Base-by-base conservation (phyloP, 2,329 filamentous ascomycete species). In the Botrytis porri region DNA sequence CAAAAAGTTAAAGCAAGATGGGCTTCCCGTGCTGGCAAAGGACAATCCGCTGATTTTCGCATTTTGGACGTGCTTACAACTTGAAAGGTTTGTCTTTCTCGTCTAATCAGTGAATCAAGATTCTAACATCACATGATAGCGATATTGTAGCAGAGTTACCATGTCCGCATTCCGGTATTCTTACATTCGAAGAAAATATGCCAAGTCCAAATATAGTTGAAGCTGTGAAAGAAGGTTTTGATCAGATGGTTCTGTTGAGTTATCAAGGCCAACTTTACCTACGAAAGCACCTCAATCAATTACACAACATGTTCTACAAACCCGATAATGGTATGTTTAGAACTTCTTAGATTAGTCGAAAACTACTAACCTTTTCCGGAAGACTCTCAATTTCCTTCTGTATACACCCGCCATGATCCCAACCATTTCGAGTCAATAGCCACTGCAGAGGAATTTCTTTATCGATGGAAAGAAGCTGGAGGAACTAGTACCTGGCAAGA, bases 21-120 rank as follows among this genome's bases (percentile, higher is more conserved):
- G 72, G 2, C 41, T 39, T 35, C 64, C 57, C 29, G 54, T 76
- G 14, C 62, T 54, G 29, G 72, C 76, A 14, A 80, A 79, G 63
- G 87, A 90, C 77, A 93, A 94, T 79, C 85, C 91, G 73, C 85
- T 92, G 51, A 85, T 92, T 22, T 87, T 97, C 77, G 92, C 93
- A 0, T 98, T 95, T 79, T 98, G 95, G 95, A 96, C 95, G 12
- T 97, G 93, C 80, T 84, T 98, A 75, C 95, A 98, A 80, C 86
- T 98, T 18, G 95, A 98, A 82, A 97, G 91, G 92, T 93, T 82
- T 77, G 82, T 59, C 35, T 59, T n/a, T 45, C 41, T 54, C 22
- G 51, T 37, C n/a, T 4, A 5, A 51, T 32, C 32, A 2, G 18
- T 35, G 20, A 39, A 25, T 48, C 20, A 16, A 35, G 59, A 71